Evolutionary conservation across 352 stramenopile species (phyloP), one percentile per base, ranked within the genome.

Genomic region (Pilasporangium apinafurcum): DNA sequence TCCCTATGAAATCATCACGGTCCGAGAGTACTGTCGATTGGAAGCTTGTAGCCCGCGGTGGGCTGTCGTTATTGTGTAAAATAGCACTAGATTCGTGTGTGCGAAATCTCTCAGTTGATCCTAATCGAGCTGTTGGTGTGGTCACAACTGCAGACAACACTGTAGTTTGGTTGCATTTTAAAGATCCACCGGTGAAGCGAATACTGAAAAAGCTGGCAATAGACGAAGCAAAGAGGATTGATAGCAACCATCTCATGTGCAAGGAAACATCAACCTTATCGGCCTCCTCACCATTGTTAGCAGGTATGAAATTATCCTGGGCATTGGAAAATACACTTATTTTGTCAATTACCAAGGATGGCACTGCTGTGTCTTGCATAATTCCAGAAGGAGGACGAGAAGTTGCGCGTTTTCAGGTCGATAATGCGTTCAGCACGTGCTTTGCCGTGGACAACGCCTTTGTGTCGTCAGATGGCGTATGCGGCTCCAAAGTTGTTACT

Each of bases 61-160:
- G 72, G 1, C 43, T 88, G 1, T 55, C 62, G 0, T 52, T 76
- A 8, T 27, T 62, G 13, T 60, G 50, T 9, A 44, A 48, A 1
- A 37, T 81, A 17, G 14, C 30, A 2, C 43, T 86, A 5, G 48
- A 57, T 34, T 44, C 45, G 10, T 39, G 51, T 14, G 42, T 68
- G 18, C 53, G 48, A 3, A 66, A 62, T 20, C 32, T 87, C 14
- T 62, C 69, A 2, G 53, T 75, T 1, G 76, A 88, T 40, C 60
- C 56, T 14, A 40, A 48, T 21, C 60, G 56, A 10, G 70, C 62
- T 14, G 45, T 65, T n/a, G 68, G 59, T 0, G 40, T 84, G 6
- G 56, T 52, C 16, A 40, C 56, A 3, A 69, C 59, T 1, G 13
- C 48, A 4, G 51, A 81, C 33, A 62, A 65, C 20, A 53, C 49